Conservation (phyloP, 2,329 filamentous ascomycete species). For the Aspergillus latus region DNA sequence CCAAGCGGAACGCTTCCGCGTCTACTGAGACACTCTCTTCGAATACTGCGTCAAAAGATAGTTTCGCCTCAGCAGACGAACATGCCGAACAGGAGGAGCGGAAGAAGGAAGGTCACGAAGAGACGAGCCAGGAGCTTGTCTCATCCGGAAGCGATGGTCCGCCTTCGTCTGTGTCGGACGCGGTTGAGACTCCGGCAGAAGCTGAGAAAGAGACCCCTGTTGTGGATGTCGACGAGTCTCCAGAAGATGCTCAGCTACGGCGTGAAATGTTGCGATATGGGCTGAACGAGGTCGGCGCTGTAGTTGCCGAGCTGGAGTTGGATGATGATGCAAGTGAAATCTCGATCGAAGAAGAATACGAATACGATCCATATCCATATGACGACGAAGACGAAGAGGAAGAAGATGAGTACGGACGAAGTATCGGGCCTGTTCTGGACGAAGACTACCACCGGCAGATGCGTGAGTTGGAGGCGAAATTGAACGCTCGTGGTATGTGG, state of each 20-base stretch:
- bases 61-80: background rate
- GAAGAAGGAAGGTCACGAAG: background rate
- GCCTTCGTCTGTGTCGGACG: constrained; percentile 10
- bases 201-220: constrained; percentile 47
- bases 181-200: constrained; percentile 24
- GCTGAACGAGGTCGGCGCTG: constrained; percentile 80
- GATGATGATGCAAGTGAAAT: constrained; percentile 62
- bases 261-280: constrained; percentile 90
- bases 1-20: constrained; percentile 13
- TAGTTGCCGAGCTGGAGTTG: constrained; percentile 87
- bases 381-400: constrained; percentile 57
- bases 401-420: constrained; percentile 75
- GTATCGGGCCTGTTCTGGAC: constrained; percentile 64
- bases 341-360: constrained; percentile 49
- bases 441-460: constrained; percentile 79
- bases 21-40: constrained; percentile 18
- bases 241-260: constrained; percentile 76
- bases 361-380: constrained; percentile 54
- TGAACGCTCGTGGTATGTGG: constrained; percentile 60
- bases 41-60: background rate
- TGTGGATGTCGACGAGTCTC: constrained; percentile 71
- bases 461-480: constrained; percentile 76
- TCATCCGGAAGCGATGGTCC: constrained; percentile 10
- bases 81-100: constrained; percentile 2
- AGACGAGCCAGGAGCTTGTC: background rate